These are phyloP conservation scores for Viola pubescens DNA, from an alignment of 441 rosid genomes.

Conservation along the genomic window DNA sequence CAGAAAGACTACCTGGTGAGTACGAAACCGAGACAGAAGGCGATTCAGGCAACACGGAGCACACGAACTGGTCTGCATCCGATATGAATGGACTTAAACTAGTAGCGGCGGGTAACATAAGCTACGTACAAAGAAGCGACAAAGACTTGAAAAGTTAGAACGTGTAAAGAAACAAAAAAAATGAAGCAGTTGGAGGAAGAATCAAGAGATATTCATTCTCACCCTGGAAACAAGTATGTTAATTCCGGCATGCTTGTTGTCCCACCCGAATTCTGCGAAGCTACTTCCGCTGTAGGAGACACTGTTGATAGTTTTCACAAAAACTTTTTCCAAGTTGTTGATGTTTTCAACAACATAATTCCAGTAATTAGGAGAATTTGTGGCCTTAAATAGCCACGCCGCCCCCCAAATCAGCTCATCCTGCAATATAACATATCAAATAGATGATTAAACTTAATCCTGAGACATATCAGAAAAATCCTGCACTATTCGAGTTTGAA, in stretches of 20 bases:
- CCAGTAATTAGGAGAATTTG: conserved; percentile 43
- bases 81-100: conserved; percentile 16
- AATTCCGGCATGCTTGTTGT: conserved; percentile 78
- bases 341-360: conserved; percentile 39
- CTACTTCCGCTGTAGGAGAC: conserved; percentile 46
- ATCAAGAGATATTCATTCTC: conserved; percentile 23
- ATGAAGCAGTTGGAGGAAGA: neutral
- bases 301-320: conserved; percentile 34
- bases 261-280: conserved; percentile 89
- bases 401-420: conserved; percentile 94
- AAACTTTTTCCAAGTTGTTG: conserved; percentile 20
- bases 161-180: neutral
- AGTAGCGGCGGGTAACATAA: conserved; percentile 11
- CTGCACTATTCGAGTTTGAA: neutral
- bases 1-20: conserved; percentile 36
- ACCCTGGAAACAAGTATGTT: conserved; percentile 74
- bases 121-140: conserved; percentile 9
- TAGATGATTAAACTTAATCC: neutral
- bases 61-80: conserved; percentile 71
- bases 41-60: conserved; percentile 60
- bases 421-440: conserved; percentile 22
- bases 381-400: conserved; percentile 75
- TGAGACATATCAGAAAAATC: neutral
- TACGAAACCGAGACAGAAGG: conserved; percentile 48
- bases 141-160: neutral